A percentile compares a stretch with the other conserved stretches of the same genome.
phyloP scores from a whole-genome alignment of 306 rosid genomes.

The Fragaria nilgerrensis region DNA sequence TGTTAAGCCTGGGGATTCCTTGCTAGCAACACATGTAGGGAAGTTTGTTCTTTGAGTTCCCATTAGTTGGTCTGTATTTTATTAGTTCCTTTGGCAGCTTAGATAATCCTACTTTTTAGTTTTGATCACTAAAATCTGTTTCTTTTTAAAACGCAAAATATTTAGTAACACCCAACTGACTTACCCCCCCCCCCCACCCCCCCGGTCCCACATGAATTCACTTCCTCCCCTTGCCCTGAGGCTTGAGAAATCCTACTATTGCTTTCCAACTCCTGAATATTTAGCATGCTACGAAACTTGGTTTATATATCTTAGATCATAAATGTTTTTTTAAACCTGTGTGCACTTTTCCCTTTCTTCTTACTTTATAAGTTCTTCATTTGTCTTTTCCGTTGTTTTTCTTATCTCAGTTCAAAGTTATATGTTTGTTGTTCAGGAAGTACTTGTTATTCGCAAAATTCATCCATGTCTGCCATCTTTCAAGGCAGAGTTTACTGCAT shows the following conservation, averaged over 20 bases:
- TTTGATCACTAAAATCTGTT: not conserved
- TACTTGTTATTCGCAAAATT: slow-evolving; percentile 75
- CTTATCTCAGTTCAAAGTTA: slow-evolving; percentile 22
- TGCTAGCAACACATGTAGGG: not conserved
- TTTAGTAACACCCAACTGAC: not conserved
- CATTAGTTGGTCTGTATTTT: not conserved
- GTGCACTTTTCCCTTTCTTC: not conserved
- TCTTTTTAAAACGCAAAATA: not conserved
- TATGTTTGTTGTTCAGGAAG: slow-evolving; percentile 54
- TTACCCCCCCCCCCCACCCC: not conserved
- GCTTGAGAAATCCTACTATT: not conserved
- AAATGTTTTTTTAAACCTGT: not conserved
- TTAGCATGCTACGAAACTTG: not conserved
- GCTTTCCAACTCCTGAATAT: not conserved
- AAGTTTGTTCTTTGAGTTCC: not conserved
- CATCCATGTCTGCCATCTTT: slow-evolving; percentile 98
- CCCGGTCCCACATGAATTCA: not conserved
- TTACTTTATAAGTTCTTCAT: not conserved
- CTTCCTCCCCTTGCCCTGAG: not conserved
- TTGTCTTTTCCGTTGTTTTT: not conserved
- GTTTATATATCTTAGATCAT: not conserved
- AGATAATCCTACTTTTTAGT: not conserved
- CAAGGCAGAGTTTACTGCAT: slow-evolving; percentile 97
- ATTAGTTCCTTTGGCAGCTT: slow-evolving; percentile 1
- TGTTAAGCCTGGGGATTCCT: not conserved